Conservation (phyloP, 2,329 filamentous ascomycete species). For the Emergomyces pasteurianus region DNA sequence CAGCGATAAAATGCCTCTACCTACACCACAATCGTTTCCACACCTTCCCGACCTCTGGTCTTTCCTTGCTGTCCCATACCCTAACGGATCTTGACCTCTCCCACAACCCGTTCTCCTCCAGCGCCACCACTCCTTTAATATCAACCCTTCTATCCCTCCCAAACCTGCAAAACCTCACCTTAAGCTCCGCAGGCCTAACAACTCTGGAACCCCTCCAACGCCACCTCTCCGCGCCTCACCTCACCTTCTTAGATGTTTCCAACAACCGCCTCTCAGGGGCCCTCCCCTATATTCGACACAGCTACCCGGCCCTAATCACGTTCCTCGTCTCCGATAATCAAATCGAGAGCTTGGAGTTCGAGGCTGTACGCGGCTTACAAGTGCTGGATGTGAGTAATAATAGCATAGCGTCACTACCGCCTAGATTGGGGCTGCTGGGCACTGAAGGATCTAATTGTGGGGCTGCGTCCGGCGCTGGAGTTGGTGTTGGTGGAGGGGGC, state of each 20-base stretch:
- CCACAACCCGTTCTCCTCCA: slow-evolving; percentile 57
- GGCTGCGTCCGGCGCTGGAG: slow-evolving; percentile 11
- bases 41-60: slow-evolving; percentile 51
- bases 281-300: slow-evolving; percentile 53
- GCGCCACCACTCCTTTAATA: slow-evolving; percentile 55
- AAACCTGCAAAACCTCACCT: slow-evolving; percentile 61
- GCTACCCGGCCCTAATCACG: slow-evolving; percentile 58
- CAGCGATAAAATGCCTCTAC: slow-evolving; percentile 46
- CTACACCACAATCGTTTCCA: slow-evolving; percentile 69
- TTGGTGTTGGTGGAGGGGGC: neutral
- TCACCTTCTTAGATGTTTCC: slow-evolving; percentile 69
- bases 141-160: slow-evolving; percentile 56
- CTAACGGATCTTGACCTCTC: slow-evolving; percentile 62
- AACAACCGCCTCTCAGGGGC: slow-evolving; percentile 62
- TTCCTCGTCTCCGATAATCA: slow-evolving; percentile 71
- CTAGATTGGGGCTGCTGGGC: slow-evolving; percentile 65
- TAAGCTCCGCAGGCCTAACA: slow-evolving; percentile 62
- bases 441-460: slow-evolving; percentile 36
- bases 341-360: slow-evolving; percentile 59
- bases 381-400: slow-evolving; percentile 75
- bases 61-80: slow-evolving; percentile 59
- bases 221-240: slow-evolving; percentile 57
- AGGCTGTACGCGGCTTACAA: slow-evolving; percentile 60
- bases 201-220: slow-evolving; percentile 54
- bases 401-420: slow-evolving; percentile 69